Evolutionary conservation across 2,329 filamentous ascomycete species (phyloP), one percentile per base, ranked within the genome.

Genomic region (Colletotrichum sp.): DNA sequence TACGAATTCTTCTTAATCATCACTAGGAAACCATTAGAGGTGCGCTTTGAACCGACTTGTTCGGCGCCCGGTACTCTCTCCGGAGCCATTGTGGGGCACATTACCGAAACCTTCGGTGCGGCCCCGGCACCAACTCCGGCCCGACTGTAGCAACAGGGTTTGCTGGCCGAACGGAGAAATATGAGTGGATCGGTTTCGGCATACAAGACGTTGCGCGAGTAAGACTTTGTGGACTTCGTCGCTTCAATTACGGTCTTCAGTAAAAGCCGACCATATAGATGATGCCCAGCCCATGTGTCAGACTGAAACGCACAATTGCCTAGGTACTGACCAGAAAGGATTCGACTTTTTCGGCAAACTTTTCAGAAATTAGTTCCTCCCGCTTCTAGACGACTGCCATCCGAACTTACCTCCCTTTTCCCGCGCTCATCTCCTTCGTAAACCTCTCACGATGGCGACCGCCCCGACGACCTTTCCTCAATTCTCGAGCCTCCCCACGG

Each of bases 391-490:
- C 24, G 13, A 36, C 18, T 29, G 21, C 33, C 65, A 43, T 67
- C 65, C 54, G 65, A 67, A 47, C 51, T 66, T 24, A 11, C 13
- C 15, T 12, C 11, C 16, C 21, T 57, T 27, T 11, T 18, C 54
- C 33, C 29, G 29, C 34, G 43, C 43, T 11, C 43, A 21, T 47
- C n/a, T 47, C 43, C 43, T 21, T 47, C 43, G 43, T 47, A 47
- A 16, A 7, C 34, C 33, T 27, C 7, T 89, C 90, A 64, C 6
- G 16, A 73, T 73, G 70, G 21, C 59, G 6, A 27, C 33, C 9
- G 43, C 43, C n/a, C 8, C n/a, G 24, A 27, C 59, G 12, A 36
- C 59, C 29, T 73, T 73, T 29, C 65, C 58, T 51, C 65, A 55
- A 15, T 73, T 73, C 29, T 12, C 27, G 36, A 43, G 61, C 13